Percentiles rank a stretch among this genome's conserved stretches.
phyloP scores from a whole-genome alignment of 768 basidiomycete genomes.

The Rhodotorula sphaerocarpa region DNA sequence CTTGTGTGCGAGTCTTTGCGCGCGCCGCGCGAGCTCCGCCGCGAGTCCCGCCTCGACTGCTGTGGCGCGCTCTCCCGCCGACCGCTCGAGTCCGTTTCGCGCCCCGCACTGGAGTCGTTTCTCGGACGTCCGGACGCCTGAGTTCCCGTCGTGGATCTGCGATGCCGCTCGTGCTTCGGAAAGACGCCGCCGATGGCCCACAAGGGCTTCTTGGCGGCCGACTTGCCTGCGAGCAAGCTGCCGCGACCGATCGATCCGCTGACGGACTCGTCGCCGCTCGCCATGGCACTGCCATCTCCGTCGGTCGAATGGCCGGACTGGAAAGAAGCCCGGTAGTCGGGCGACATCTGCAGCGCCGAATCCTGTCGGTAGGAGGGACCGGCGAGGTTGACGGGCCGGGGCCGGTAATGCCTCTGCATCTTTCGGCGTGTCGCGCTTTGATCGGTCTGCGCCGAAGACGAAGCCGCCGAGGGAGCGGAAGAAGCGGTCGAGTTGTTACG shows the following conservation, averaged over 20 bases:
- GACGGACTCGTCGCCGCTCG: neutral
- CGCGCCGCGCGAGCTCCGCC: no score
- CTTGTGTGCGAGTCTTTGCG: no score
- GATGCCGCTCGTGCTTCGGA: slow-evolving; percentile 6
- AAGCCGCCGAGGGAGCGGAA: no score
- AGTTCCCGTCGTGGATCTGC: neutral
- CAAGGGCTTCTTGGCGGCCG: slow-evolving; percentile 2
- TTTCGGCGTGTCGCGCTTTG: neutral
- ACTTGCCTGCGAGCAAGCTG: neutral
- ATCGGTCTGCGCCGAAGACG: no score
- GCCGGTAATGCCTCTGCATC: slow-evolving; percentile 1
- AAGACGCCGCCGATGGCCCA: slow-evolving; percentile 29
- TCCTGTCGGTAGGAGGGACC: neutral
- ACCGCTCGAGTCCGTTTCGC: no score
- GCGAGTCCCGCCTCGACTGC: no score
- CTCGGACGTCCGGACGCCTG: neutral
- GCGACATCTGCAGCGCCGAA: neutral
- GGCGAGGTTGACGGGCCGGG: slow-evolving; percentile 5
- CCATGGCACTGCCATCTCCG: no score
- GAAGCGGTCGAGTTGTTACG: no score
- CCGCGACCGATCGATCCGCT: neutral
- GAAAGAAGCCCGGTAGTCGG: no score
- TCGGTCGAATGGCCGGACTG: no score
- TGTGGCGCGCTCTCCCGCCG: no score
- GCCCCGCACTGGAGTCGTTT: no score